These are phyloP conservation scores for Rhizophora mangle DNA, from an alignment of 345 rosid genomes.

Conservation along the genomic window DNA sequence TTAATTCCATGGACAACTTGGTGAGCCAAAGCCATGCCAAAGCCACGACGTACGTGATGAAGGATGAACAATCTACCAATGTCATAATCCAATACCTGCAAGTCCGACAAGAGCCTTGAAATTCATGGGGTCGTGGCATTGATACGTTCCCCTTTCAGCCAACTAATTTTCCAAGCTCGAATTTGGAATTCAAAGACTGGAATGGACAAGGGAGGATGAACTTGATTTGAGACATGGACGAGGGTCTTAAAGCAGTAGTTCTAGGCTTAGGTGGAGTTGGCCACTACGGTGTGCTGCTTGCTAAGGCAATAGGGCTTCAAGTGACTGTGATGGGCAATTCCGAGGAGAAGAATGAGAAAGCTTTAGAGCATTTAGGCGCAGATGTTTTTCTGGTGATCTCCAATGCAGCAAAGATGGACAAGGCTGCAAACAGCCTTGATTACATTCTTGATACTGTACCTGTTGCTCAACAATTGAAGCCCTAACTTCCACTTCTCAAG, in stretches of 20 bases:
- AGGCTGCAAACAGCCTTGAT: conserved; percentile 37
- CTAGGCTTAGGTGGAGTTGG: conserved; percentile 61
- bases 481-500: conserved; percentile 42
- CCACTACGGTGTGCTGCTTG: conserved; percentile 49
- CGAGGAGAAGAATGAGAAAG: conserved; percentile 46
- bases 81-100: not conserved
- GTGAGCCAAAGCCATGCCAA: conserved; percentile 1
- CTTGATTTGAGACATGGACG: not conserved
- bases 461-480: conserved; percentile 37
- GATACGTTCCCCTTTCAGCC: not conserved
- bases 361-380: conserved; percentile 44
- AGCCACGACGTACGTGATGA: conserved; percentile 5
- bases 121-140: not conserved
- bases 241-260: conserved; percentile 34
- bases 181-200: not conserved
- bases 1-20: not conserved
- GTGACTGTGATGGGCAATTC: conserved; percentile 58
- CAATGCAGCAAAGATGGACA: conserved; percentile 35
- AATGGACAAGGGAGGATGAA: no score
- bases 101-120: not conserved
- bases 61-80: not conserved
- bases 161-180: not conserved
- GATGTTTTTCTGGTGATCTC: conserved; percentile 50
- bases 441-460: conserved; percentile 52
- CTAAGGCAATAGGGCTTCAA: conserved; percentile 58